Evolutionary conservation across 179 eudicot species (phyloP), one percentile per base, ranked within the genome.

Genomic region (Camellia oleifera): DNA sequence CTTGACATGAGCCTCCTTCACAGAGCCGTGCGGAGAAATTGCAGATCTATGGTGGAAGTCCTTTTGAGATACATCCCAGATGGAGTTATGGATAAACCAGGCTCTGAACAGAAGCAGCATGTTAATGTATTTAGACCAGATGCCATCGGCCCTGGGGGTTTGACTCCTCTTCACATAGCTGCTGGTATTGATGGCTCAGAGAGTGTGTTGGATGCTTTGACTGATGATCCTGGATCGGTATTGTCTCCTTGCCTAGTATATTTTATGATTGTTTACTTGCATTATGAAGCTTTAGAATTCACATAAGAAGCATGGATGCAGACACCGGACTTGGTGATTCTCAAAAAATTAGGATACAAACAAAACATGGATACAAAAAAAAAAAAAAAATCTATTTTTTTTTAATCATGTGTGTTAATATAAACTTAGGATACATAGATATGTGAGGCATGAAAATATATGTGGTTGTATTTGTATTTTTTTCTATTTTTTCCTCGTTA

Each of bases 111-210:
- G 72, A 83, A 75, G 76, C 86, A 75, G 46, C 13, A 65, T 8
- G 60, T 64, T 53, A 52, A 69, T 71, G 84, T 95, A 63, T 95
- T 92, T 80, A 91, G 92, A 82, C 97, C 98, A 5, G 97, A 95
- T 85, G 81, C 81, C 20, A 79, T 53, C 77, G 95, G 90, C 32
- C 92, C 92, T 44, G 94, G 92, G 57, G 97, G 97, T 15, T 88
- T 95, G 89, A 95, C 98, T 79, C 98, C 98, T 80, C 90, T 95
- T 74, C 98, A 95, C 64, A 77, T 95, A 76, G 98, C 94, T 60
- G 97, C 97, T 76, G 82, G 89, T 79, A 80, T 84, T 56, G 87
- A 81, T 48, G 91, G 91, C 78, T 88, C 80, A 42, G 94, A 91
- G 82, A 75, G 84, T 76, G 88, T 92, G 8, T 78, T 95, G 85